These are phyloP conservation scores for Onygena corvina DNA, from an alignment of 2,329 filamentous ascomycete species.

Conservation along the genomic window DNA sequence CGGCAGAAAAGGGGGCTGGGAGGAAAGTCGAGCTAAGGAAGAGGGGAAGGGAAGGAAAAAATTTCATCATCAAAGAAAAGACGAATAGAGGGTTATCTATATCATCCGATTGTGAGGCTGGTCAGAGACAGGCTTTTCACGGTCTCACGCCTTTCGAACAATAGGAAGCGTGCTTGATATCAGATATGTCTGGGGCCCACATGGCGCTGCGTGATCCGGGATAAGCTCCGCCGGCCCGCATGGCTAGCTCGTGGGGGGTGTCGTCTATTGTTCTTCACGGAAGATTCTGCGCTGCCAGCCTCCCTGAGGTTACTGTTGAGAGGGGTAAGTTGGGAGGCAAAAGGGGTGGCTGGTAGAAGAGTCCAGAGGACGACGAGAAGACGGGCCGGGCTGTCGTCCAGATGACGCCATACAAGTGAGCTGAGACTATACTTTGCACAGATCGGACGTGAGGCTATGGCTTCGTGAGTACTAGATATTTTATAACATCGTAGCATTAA, in stretches of 20 bases:
- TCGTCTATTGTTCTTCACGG: background rate
- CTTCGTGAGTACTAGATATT: too few relatives aligned
- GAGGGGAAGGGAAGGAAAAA: background rate
- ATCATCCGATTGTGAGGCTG: slow-evolving; percentile 3
- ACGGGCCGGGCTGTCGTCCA: too few relatives aligned
- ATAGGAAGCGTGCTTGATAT: background rate
- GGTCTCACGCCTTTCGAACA: background rate
- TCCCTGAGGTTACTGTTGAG: background rate
- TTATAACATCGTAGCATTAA: too few relatives aligned
- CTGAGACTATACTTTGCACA: too few relatives aligned
- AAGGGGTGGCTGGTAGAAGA: background rate
- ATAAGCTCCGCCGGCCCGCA: background rate
- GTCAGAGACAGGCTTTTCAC: background rate
- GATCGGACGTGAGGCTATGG: too few relatives aligned
- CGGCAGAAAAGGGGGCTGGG: background rate
- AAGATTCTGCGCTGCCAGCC: background rate
- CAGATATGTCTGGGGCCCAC: background rate
- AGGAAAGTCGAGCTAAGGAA: background rate
- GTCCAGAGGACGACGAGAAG: too few relatives aligned
- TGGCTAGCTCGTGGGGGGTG: background rate
- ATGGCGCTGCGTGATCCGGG: background rate
- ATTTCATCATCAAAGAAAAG: background rate
- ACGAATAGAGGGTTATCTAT: background rate
- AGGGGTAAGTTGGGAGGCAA: background rate
- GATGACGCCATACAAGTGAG: background rate